Evolutionary conservation across 257 asterid species (phyloP).

Genomic region (Lantana camara): DNA sequence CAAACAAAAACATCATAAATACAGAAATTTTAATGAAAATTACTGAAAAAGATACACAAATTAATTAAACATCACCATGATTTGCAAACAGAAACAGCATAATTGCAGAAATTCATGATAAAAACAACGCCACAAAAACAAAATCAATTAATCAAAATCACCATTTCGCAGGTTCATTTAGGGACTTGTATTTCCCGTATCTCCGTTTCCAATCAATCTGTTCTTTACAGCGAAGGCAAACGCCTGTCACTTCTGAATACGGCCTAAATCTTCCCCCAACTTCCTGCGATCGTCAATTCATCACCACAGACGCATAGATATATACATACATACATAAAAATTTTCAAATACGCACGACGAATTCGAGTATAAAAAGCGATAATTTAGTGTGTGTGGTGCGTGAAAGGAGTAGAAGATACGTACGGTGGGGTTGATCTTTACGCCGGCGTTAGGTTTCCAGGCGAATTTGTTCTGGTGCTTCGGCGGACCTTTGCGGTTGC

Average conservation of each 20-base stretch:
- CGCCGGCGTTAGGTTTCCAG: slow-evolving; percentile 79
- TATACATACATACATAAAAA: no score
- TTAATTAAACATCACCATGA: not conserved
- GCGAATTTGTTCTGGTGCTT: slow-evolving; percentile 85
- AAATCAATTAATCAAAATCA: slow-evolving; percentile 10
- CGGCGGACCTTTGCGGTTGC: slow-evolving; percentile 64
- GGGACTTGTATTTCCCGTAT: slow-evolving; percentile 88
- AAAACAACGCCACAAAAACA: not conserved
- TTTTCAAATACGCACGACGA: not conserved
- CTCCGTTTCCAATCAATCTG: slow-evolving; percentile 96
- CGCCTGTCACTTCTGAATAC: slow-evolving; percentile 78
- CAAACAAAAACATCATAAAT: not conserved
- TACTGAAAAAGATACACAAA: not conserved
- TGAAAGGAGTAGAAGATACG: not conserved
- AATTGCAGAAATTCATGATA: not conserved
- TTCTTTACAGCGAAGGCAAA: slow-evolving; percentile 80
- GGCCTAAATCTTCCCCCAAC: slow-evolving; percentile 82
- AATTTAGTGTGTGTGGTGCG: not conserved
- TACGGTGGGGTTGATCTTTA: slow-evolving; percentile 81
- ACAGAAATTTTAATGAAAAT: not conserved
- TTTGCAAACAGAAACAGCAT: not conserved
- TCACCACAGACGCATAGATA: slow-evolving; percentile 4
- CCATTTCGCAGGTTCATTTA: slow-evolving; percentile 90
- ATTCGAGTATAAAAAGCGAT: not conserved
- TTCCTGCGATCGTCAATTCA: slow-evolving; percentile 52